phyloP scores from a whole-genome alignment of 257 asterid genomes.

The Solanum paucissectum region DNA sequence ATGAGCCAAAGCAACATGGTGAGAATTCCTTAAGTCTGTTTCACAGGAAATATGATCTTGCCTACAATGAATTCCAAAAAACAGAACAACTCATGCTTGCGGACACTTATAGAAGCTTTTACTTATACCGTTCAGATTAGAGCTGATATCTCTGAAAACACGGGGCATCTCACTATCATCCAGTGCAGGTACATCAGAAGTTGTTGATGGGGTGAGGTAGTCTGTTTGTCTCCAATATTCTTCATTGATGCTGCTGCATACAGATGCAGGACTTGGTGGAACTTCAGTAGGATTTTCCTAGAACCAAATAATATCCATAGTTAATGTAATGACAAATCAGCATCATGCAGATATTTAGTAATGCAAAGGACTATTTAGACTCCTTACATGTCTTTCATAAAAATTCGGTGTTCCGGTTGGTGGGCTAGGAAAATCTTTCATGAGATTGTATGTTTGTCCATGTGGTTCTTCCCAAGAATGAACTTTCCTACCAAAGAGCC shows the following conservation, averaged over 20 bases:
- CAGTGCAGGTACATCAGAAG: conserved; percentile 42
- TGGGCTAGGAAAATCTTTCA: conserved; percentile 41
- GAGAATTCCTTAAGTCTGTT: background rate
- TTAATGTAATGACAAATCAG: background rate
- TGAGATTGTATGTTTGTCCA: conserved; percentile 25
- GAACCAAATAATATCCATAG: background rate
- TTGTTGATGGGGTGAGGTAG: conserved; percentile 53
- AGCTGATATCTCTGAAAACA: conserved; percentile 76
- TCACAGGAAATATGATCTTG: background rate
- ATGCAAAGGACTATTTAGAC: background rate
- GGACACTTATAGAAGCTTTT: background rate
- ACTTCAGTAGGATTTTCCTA: conserved; percentile 93
- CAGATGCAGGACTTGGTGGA: conserved; percentile 99
- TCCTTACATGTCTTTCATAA: conserved; percentile 62
- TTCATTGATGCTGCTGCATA: conserved; percentile 71
- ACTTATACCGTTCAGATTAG: conserved; percentile 65
- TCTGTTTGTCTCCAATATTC: conserved; percentile 66
- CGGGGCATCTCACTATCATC: conserved; percentile 59
- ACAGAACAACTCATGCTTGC: background rate
- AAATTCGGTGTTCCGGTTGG: conserved; percentile 35
- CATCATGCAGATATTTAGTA: background rate
- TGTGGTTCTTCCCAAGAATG: conserved; percentile 36
- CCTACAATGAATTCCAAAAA: background rate
- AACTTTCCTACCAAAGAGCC: conserved; percentile 68
- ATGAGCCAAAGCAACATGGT: background rate